Evolutionary conservation across 2,329 filamentous ascomycete genomes (phyloP).

Genomic region (Dendryphion nanum): DNA sequence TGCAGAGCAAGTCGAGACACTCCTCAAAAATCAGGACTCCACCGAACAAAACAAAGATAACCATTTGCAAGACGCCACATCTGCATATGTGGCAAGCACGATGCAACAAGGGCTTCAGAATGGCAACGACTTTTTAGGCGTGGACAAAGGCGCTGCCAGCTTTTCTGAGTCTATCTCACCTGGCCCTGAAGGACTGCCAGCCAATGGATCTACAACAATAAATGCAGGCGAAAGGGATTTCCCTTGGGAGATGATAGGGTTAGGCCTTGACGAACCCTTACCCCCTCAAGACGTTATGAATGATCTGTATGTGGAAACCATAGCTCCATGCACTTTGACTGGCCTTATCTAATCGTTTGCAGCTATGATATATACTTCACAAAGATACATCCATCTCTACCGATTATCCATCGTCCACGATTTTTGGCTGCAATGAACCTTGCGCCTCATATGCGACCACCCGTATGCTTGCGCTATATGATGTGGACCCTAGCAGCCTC

Average conservation of each 20-base stretch:
- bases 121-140: slow-evolving; percentile 16
- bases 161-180: slow-evolving; percentile 17
- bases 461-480: slow-evolving; percentile 84
- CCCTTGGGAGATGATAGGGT: slow-evolving; percentile 80
- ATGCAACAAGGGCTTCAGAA: slow-evolving; percentile 23
- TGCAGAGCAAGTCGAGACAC: slow-evolving; percentile 86
- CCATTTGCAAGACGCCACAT: slow-evolving; percentile 20
- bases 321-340: neutral
- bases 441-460: slow-evolving; percentile 80
- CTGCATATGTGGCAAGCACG: slow-evolving; percentile 33
- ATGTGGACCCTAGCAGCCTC: slow-evolving; percentile 96
- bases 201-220: slow-evolving; percentile 11
- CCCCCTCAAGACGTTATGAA: slow-evolving; percentile 79
- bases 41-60: slow-evolving; percentile 27
- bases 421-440: slow-evolving; percentile 88
- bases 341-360: slow-evolving; percentile 16
- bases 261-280: slow-evolving; percentile 79
- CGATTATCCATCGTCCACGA: slow-evolving; percentile 85
- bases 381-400: slow-evolving; percentile 80
- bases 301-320: slow-evolving; percentile 62
- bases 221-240: slow-evolving; percentile 43
- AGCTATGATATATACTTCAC: slow-evolving; percentile 86
- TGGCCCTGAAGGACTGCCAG: slow-evolving; percentile 15
- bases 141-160: slow-evolving; percentile 8
- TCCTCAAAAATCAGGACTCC: slow-evolving; percentile 77